Conservation (phyloP, 2,329 filamentous ascomycete genomes). For the Chaetomium sp. region DNA sequence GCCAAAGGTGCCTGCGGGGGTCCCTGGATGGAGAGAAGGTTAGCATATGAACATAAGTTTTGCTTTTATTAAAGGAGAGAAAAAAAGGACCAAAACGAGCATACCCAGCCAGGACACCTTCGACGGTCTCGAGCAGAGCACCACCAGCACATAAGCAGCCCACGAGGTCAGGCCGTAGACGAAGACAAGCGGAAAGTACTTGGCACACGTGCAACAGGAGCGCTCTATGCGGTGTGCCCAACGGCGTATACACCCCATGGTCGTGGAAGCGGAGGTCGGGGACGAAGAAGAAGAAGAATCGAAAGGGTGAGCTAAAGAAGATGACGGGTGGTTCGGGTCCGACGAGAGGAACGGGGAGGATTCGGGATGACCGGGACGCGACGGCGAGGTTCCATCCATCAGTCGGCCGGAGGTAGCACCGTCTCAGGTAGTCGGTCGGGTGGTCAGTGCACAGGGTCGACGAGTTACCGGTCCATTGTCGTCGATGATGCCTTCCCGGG, state of each 20-base stretch:
- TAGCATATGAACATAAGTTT: background rate
- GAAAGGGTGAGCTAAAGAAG: no score
- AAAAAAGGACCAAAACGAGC: constrained; percentile 17
- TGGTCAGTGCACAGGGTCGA: background rate
- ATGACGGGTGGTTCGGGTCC: background rate
- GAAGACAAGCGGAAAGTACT: constrained; percentile 81
- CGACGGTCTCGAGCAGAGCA: constrained; percentile 55
- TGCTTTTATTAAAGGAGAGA: background rate
- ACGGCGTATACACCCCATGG: constrained; percentile 45
- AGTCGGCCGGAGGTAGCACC: constrained; percentile 5
- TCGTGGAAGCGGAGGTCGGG: background rate
- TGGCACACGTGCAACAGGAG: constrained; percentile 70
- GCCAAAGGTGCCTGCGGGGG: constrained; percentile 54
- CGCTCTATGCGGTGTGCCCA: constrained; percentile 70
- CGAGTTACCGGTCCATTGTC: constrained; percentile 1
- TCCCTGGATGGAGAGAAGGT: constrained; percentile 35
- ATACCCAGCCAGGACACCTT: constrained; percentile 53
- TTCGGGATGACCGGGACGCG: background rate
- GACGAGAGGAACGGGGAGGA: constrained; percentile 2
- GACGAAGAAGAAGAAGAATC: no score
- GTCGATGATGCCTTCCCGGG: background rate
- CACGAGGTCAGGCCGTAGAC: constrained; percentile 88
- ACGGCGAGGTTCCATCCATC: constrained; percentile 21
- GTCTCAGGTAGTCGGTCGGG: no score
- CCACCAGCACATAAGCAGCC: constrained; percentile 82